These are phyloP conservation scores for Pythium guiyangense DNA, from an alignment of 352 stramenopile genomes.

Conservation along the genomic window DNA sequence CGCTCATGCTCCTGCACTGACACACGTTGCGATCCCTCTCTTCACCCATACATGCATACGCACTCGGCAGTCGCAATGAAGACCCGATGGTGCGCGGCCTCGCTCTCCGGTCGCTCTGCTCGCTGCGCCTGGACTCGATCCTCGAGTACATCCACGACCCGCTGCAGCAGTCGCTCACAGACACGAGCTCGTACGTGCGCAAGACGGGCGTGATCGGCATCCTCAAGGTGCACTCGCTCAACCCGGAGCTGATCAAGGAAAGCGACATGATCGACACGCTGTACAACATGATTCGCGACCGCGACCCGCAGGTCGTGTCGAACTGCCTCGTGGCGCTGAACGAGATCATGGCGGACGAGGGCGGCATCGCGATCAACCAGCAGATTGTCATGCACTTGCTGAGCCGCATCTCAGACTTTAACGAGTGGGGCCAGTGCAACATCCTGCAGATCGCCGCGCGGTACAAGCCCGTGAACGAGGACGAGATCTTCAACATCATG, in stretches of 20 bases:
- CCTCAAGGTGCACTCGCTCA: constrained; percentile 94
- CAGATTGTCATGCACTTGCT: constrained; percentile 97
- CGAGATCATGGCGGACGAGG: constrained; percentile 97
- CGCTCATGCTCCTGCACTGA: no score
- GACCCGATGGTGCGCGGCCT: constrained; percentile 98
- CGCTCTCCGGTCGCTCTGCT: constrained; percentile 95
- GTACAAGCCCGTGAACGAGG: constrained; percentile 93
- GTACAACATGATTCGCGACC: constrained; percentile 98
- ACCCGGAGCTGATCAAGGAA: constrained; percentile 90
- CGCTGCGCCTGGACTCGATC: constrained; percentile 95
- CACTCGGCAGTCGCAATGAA: constrained; percentile 84
- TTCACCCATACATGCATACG: background rate
- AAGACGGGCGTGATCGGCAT: constrained; percentile 99
- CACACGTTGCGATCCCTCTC: no score
- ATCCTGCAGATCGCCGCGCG: constrained; percentile 93
- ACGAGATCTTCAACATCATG: constrained; percentile 99
- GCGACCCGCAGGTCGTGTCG: constrained; percentile 95
- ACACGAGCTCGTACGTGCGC: constrained; percentile 97
- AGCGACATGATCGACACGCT: constrained; percentile 97
- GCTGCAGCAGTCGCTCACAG: constrained; percentile 88
- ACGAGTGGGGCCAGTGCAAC: constrained; percentile 98
- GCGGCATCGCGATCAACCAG: constrained; percentile 96
- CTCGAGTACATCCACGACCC: constrained; percentile 98
- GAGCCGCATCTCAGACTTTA: constrained; percentile 98
- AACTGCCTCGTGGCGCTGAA: constrained; percentile 98